Evolutionary conservation across 2,329 filamentous ascomycete genomes (phyloP).

Genomic region (Trematosphaeria pertusa): DNA sequence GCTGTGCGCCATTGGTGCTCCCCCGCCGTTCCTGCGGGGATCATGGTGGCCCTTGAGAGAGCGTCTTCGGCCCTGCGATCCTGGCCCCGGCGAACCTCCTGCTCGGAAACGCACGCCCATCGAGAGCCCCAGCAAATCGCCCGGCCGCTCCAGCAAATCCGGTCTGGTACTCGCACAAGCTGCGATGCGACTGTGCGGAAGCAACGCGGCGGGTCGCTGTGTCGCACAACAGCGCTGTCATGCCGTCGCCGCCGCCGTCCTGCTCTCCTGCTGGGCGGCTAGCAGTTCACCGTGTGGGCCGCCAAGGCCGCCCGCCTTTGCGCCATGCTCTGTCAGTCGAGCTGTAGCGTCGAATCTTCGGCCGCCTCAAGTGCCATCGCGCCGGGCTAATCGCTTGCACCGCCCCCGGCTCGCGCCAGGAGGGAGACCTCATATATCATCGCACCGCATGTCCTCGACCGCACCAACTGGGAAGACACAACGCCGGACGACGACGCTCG

Average conservation of each 20-base stretch:
- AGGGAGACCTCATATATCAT: background rate
- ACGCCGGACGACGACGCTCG: conserved; percentile 12
- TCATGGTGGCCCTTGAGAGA: conserved; percentile 25
- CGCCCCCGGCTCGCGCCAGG: conserved; percentile 15
- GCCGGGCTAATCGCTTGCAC: conserved; percentile 1
- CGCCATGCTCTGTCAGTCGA: conserved; percentile 40
- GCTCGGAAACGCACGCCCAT: conserved; percentile 28
- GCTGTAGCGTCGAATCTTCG: conserved; percentile 34
- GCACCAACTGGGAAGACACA: conserved; percentile 14
- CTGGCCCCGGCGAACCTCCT: conserved; percentile 32
- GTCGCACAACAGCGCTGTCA: conserved; percentile 36
- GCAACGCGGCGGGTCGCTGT: conserved; percentile 23
- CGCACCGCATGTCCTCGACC: conserved; percentile 16
- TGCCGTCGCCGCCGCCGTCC: too few relatives aligned
- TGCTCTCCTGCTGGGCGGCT: conserved; percentile 17
- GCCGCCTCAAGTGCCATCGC: conserved; percentile 19
- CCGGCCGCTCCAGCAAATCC: conserved; percentile 15
- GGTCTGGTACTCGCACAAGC: conserved; percentile 25
- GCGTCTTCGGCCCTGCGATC: conserved; percentile 28
- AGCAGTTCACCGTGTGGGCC: conserved; percentile 25
- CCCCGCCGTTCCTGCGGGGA: too few relatives aligned
- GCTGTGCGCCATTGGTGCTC: conserved; percentile 16
- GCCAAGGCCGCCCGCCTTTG: conserved; percentile 28
- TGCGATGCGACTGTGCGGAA: conserved; percentile 32
- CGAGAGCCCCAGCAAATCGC: conserved; percentile 14